A percentile compares a stretch with the other conserved stretches of the same genome.
Conservation (phyloP, 23 red algal genomes). For the Chondrus crispus region DNA sequence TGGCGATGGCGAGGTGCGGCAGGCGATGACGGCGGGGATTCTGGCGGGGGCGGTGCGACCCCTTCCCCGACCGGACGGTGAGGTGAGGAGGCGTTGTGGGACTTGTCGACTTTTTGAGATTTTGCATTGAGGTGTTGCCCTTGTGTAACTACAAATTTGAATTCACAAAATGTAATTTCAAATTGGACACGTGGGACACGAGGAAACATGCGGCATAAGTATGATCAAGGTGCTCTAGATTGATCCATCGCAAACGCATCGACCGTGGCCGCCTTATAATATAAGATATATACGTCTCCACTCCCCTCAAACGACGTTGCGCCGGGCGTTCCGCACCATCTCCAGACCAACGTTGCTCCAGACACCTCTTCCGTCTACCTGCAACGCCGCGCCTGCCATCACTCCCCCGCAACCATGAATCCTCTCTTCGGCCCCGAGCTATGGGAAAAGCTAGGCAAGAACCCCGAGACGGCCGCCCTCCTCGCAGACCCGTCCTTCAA, state of each 20-base stretch:
- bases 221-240: background rate
- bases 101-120: background rate
- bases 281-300: background rate
- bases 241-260: background rate
- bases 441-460: constrained; percentile 55
- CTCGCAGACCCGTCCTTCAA: constrained; percentile 68
- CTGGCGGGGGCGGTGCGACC: background rate
- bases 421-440: constrained; percentile 74
- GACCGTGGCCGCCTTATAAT: background rate
- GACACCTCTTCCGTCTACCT: background rate
- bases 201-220: background rate
- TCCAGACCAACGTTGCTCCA: too few relatives aligned
- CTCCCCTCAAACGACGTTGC: background rate
- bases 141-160: background rate
- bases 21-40: background rate
- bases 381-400: background rate
- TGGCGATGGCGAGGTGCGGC: background rate
- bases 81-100: background rate
- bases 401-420: background rate
- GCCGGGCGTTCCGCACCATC: background rate
- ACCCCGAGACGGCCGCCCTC: constrained; percentile 50
- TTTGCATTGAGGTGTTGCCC: too few relatives aligned
- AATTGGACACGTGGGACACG: background rate
- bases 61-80: background rate
- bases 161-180: background rate